A percentile compares a stretch with the other conserved stretches of the same genome.
These are phyloP conservation scores for Alternaria panax DNA, from an alignment of 2,329 filamentous ascomycete species.

Conservation along the genomic window DNA sequence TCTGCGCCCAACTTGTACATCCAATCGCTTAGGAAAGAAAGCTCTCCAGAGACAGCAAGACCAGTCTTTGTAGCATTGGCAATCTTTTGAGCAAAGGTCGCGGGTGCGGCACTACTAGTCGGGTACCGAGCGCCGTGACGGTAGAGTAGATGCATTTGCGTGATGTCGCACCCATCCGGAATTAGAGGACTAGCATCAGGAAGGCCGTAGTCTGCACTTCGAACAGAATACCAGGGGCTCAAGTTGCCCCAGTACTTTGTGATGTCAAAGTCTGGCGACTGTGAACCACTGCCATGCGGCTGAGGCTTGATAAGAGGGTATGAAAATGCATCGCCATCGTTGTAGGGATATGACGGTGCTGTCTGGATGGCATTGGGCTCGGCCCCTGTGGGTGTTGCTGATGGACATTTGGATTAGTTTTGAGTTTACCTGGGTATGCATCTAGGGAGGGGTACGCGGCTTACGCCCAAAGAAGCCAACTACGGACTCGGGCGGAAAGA, in stretches of 20 bases:
- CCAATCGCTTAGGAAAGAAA: constrained; percentile 37
- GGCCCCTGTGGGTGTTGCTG: constrained; percentile 36
- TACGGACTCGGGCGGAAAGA: constrained; percentile 38
- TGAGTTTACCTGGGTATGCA: too few relatives aligned
- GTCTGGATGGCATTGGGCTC: constrained; percentile 41
- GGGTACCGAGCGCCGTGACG: constrained; percentile 43
- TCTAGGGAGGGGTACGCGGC: not conserved
- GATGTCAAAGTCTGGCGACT: constrained; percentile 35
- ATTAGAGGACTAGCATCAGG: constrained; percentile 35
- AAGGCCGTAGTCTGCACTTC: constrained; percentile 38
- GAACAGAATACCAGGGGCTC: constrained; percentile 40
- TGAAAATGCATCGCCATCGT: constrained; percentile 26
- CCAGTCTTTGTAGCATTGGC: constrained; percentile 37
- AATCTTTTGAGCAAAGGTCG: constrained; percentile 36
- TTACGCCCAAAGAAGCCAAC: constrained; percentile 37
- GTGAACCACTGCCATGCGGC: constrained; percentile 27
- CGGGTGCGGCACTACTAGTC: constrained; percentile 35
- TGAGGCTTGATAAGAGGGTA: constrained; percentile 36
- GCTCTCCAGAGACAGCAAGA: constrained; percentile 35
- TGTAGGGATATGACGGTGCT: constrained; percentile 40
- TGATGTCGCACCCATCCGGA: constrained; percentile 38
- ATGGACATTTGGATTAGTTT: not conserved
- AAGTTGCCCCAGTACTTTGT: constrained; percentile 43
- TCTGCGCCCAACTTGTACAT: constrained; percentile 43
- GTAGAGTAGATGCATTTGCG: constrained; percentile 40